phyloP scores from a whole-genome alignment of 331 rosid species.

The Ulmus americana region DNA sequence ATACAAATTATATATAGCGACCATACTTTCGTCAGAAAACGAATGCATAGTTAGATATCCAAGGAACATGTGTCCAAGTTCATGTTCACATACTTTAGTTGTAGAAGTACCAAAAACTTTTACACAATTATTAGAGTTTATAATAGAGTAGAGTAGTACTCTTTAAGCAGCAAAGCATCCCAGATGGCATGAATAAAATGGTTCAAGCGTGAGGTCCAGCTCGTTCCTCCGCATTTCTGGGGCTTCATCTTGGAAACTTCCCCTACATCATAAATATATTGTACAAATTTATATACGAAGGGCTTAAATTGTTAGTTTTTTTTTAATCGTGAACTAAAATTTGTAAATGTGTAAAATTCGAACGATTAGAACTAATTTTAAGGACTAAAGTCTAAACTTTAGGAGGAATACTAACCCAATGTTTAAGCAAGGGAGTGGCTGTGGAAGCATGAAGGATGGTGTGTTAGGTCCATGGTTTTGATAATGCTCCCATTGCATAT shows the following conservation, averaged over 20 bases:
- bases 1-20: background rate
- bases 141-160: conserved; percentile 3
- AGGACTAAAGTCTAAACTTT: background rate
- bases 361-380: background rate
- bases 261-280: conserved; percentile 29
- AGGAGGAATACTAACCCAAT: conserved; percentile 36
- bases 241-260: conserved; percentile 34
- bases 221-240: conserved; percentile 46
- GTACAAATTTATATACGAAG: background rate
- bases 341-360: background rate
- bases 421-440: conserved; percentile 46
- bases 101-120: conserved; percentile 3
- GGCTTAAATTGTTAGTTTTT: background rate
- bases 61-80: background rate
- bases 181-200: conserved; percentile 42
- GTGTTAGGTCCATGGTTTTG: conserved; percentile 39
- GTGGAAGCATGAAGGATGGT: conserved; percentile 35
- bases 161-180: conserved; percentile 37
- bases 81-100: background rate
- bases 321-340: background rate
- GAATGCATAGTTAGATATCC: background rate
- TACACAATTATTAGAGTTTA: background rate
- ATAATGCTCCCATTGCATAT: conserved; percentile 54
- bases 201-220: conserved; percentile 65
- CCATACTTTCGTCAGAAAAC: background rate